phyloP scores from a whole-genome alignment of 345 rosid species.

The Moricandia moricandioides region DNA sequence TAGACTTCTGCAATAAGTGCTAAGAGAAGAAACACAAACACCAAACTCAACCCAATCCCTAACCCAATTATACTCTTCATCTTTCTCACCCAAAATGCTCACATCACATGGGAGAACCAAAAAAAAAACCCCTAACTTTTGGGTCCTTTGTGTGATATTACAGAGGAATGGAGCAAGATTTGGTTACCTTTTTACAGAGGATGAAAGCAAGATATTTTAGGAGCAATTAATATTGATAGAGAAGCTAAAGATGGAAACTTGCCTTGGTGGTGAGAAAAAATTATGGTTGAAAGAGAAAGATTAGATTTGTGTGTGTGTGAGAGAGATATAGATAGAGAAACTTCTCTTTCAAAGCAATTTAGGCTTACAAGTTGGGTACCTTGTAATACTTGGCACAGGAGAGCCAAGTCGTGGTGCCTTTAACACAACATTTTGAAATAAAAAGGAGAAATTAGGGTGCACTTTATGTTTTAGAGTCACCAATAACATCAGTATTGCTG shows the following conservation, averaged over 20 bases:
- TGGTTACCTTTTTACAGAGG: not conserved
- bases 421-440: not conserved
- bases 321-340: not conserved
- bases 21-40: constrained; percentile 67
- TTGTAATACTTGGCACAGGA: not conserved
- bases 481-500: not conserved
- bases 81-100: constrained; percentile 40
- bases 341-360: not conserved
- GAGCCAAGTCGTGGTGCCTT: not conserved
- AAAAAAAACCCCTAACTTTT: not conserved
- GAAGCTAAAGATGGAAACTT: not conserved
- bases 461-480: not conserved
- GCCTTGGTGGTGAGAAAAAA: not conserved
- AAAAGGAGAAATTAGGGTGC: not conserved
- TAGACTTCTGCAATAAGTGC: constrained; percentile 70
- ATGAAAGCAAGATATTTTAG: not conserved
- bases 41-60: constrained; percentile 67
- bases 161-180: constrained; percentile 18
- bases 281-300: not conserved
- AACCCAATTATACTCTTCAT: constrained; percentile 66
- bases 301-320: not conserved
- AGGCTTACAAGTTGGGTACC: not conserved
- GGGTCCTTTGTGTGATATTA: not conserved
- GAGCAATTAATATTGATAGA: not conserved
- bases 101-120: constrained; percentile 44